phyloP scores from a whole-genome alignment of 2,329 filamentous ascomycete genomes.

The Purpureocillium lavendulum region DNA sequence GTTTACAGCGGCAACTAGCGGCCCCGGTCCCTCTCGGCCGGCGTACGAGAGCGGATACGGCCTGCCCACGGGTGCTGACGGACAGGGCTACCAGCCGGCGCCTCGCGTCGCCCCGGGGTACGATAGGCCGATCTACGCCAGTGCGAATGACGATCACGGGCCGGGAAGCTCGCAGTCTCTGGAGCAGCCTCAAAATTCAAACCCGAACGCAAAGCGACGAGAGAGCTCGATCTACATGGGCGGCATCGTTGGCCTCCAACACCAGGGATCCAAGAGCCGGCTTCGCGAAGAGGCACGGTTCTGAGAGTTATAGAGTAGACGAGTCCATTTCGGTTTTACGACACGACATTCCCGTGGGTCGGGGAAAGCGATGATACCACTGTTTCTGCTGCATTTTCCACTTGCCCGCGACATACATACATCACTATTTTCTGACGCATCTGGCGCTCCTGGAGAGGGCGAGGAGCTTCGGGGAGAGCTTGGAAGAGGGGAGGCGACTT shows the following conservation, averaged over 20 bases:
- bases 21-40: conserved; percentile 21
- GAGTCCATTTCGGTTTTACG: background rate
- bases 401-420: background rate
- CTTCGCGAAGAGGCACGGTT: conserved; percentile 46
- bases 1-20: conserved; percentile 20
- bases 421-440: background rate
- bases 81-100: conserved; percentile 7
- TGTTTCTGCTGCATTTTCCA: conserved; percentile 11
- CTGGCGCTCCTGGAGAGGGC: background rate
- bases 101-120: conserved; percentile 22
- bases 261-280: conserved; percentile 44
- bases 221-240: conserved; percentile 54
- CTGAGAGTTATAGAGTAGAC: conserved; percentile 12
- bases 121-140: conserved; percentile 27
- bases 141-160: conserved; percentile 13
- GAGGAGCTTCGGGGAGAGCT: background rate
- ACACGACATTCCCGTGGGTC: background rate
- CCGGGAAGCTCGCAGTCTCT: conserved; percentile 3
- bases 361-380: conserved; percentile 17
- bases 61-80: conserved; percentile 15
- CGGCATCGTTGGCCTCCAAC: conserved; percentile 35
- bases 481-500: background rate
- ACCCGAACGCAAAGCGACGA: conserved; percentile 31
- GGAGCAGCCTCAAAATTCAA: conserved; percentile 18
- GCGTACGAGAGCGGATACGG: conserved; percentile 36